Evolutionary conservation across 2,329 filamentous ascomycete species (phyloP).

Genomic region (Coleophoma cylindrospora): DNA sequence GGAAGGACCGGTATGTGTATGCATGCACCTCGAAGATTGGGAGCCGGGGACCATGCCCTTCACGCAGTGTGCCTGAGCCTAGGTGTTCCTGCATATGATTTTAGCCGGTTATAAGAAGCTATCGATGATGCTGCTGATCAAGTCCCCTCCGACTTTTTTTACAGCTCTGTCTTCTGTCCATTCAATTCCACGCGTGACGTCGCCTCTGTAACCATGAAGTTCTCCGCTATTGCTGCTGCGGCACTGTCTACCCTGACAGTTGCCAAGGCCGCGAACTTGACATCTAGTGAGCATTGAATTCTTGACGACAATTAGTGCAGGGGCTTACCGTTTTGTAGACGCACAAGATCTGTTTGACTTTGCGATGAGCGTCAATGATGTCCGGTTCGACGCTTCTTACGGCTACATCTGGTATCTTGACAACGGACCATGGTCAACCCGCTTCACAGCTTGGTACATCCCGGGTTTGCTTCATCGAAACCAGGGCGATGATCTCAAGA

Average conservation of each 20-base stretch:
- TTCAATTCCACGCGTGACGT: too few species aligned
- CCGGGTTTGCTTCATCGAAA: conserved; percentile 52
- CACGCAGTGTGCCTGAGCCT: too few species aligned
- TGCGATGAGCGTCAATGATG: conserved; percentile 33
- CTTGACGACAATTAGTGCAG: too few species aligned
- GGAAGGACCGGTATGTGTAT: too few species aligned
- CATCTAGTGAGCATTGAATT: background rate
- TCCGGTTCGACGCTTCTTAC: conserved; percentile 35
- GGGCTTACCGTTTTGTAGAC: conserved; percentile 12
- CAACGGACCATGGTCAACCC: conserved; percentile 35
- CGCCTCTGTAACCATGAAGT: background rate
- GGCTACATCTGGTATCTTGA: conserved; percentile 36
- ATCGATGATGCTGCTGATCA: too few species aligned
- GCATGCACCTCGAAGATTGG: too few species aligned
- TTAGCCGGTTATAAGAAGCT: too few species aligned
- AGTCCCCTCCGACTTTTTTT: too few species aligned
- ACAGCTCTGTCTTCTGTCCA: too few species aligned
- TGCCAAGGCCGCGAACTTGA: background rate
- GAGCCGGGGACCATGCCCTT: too few species aligned
- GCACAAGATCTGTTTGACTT: conserved; percentile 34
- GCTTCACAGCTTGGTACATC: conserved; percentile 52
- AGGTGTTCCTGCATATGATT: too few species aligned
- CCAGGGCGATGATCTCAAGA: conserved; percentile 37
- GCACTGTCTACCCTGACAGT: background rate
- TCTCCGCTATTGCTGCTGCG: background rate